A percentile compares a stretch with the other conserved stretches of the same genome.
Evolutionary conservation across 2,329 filamentous ascomycete species (phyloP).

Genomic region (Colletotrichum tropicale): DNA sequence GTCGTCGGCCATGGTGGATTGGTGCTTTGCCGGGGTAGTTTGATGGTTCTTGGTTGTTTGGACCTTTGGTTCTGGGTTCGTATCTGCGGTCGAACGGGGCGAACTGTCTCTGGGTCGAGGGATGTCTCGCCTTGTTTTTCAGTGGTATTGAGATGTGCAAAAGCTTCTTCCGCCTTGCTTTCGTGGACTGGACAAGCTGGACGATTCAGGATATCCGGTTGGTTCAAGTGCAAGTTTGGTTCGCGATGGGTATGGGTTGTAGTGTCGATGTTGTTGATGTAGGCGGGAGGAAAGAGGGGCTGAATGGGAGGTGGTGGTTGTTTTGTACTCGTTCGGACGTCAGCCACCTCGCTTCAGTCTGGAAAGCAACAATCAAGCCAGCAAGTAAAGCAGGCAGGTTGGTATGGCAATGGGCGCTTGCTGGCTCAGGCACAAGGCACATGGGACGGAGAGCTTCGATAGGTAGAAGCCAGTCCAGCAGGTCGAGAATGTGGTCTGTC

Average conservation of each 20-base stretch:
- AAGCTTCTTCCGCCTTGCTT: not conserved
- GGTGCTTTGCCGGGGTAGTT: not conserved
- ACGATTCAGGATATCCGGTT: not conserved
- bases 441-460: not conserved
- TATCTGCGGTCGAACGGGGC: not conserved
- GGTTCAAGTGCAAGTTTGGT: not conserved
- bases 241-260: not conserved
- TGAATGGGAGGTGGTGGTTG: not conserved
- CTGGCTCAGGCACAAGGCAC: conserved; percentile 1
- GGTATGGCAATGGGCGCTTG: conserved; percentile 12
- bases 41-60: not conserved
- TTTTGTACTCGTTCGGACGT: conserved; percentile 3
- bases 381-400: not conserved
- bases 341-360: not conserved
- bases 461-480: not conserved
- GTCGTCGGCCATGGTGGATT: conserved; percentile 35
- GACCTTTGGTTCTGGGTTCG: not conserved
- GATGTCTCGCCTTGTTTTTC: conserved; percentile 8
- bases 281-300: not conserved
- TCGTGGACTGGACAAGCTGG: not conserved
- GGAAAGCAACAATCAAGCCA: not conserved
- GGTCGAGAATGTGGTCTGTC: not conserved
- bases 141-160: not conserved
- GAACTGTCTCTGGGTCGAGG: not conserved
- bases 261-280: not conserved